phyloP scores from a whole-genome alignment of 805 yeast species.

The Scheffersomyces spartinae region DNA sequence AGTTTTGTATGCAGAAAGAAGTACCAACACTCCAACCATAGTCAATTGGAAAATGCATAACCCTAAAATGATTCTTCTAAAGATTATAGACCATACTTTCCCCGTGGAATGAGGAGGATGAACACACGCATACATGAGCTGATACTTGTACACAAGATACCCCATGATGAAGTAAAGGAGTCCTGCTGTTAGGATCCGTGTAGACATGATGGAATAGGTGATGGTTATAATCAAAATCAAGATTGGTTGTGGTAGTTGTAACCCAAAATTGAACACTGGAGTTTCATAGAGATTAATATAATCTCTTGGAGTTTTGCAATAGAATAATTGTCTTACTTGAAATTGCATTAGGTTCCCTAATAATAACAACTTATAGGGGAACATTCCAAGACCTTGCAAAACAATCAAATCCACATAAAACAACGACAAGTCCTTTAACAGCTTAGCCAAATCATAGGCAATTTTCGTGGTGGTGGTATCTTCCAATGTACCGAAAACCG shows the following conservation, averaged over 20 bases:
- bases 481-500: constrained; percentile 83
- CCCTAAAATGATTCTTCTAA: constrained; percentile 74
- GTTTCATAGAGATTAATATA: constrained; percentile 68
- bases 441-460: constrained; percentile 77
- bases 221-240: constrained; percentile 75
- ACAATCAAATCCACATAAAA: constrained; percentile 84
- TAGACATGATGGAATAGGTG: constrained; percentile 81
- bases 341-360: constrained; percentile 69
- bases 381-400: constrained; percentile 77
- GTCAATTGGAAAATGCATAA: constrained; percentile 77
- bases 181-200: constrained; percentile 79
- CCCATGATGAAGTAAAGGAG: constrained; percentile 76
- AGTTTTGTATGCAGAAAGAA: constrained; percentile 67
- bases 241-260: constrained; percentile 85
- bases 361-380: constrained; percentile 77
- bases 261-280: constrained; percentile 84
- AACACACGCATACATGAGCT: constrained; percentile 77
- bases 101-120: constrained; percentile 98
- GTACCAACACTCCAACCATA: constrained; percentile 82
- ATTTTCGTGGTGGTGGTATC: constrained; percentile 76
- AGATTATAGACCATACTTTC: constrained; percentile 87
- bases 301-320: constrained; percentile 80
- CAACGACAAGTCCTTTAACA: constrained; percentile 66
- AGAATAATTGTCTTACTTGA: constrained; percentile 40
- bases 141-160: constrained; percentile 83